phyloP scores from a whole-genome alignment of 805 yeast species.

The Spathaspora gorwiae region DNA sequence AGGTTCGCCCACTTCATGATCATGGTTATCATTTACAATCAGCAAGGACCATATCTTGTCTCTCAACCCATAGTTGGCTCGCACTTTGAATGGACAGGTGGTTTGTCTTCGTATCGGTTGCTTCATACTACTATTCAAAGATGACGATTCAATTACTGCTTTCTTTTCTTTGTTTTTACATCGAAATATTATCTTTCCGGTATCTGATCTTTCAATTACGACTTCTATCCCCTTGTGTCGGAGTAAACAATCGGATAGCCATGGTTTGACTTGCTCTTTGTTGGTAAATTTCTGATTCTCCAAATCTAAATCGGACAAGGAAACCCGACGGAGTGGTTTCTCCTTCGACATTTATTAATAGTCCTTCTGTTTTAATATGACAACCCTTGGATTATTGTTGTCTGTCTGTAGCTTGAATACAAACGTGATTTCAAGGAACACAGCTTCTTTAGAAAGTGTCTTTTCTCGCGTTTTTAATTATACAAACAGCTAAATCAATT shows the following conservation, averaged over 20 bases:
- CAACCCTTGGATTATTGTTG: no score
- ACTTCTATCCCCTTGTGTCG: constrained; percentile 48
- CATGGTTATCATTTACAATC: constrained; percentile 55
- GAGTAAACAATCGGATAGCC: constrained; percentile 47
- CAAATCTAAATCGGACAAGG: constrained; percentile 20
- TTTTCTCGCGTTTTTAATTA: no score
- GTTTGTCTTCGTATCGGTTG: constrained; percentile 17
- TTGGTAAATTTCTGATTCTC: constrained; percentile 23
- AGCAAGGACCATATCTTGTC: constrained; percentile 56
- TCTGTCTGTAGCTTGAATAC: no score
- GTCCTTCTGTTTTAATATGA: no score
- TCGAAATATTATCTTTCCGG: constrained; percentile 55
- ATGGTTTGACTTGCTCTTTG: constrained; percentile 54
- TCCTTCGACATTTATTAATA: no score
- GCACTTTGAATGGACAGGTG: constrained; percentile 59
- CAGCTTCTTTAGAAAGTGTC: no score
- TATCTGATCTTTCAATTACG: constrained; percentile 61
- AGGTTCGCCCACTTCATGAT: constrained; percentile 32
- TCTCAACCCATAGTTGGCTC: constrained; percentile 57
- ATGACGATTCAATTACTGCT: constrained; percentile 5
- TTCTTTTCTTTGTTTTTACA: constrained; percentile 41
- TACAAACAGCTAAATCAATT: no score
- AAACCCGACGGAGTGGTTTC: not conserved
- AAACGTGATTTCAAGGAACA: no score
- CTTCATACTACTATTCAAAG: constrained; percentile 12